Conservation (phyloP, 805 yeast species). For the Jamesozyma hellenica region DNA sequence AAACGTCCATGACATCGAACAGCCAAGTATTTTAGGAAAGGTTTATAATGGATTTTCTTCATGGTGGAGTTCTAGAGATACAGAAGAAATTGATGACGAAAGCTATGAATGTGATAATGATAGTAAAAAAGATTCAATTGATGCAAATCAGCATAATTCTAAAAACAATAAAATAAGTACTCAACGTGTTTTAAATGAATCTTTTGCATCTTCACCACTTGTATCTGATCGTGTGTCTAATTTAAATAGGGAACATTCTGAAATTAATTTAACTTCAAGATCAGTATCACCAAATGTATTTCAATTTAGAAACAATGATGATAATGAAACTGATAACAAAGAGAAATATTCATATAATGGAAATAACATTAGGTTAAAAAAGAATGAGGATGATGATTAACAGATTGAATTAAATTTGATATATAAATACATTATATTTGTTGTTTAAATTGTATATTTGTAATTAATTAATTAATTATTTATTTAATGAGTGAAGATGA, state of each 20-base stretch:
- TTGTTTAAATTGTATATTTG: too few species aligned
- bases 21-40: slow-evolving; percentile 22
- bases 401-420: too few species aligned
- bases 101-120: slow-evolving; percentile 18
- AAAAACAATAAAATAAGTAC: too few species aligned
- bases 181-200: not conserved
- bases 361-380: slow-evolving; percentile 41
- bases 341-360: slow-evolving; percentile 48
- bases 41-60: slow-evolving; percentile 28
- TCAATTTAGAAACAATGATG: slow-evolving; percentile 21
- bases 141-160: not conserved
- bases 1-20: slow-evolving; percentile 22
- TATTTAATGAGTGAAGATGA: too few species aligned
- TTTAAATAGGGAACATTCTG: slow-evolving; percentile 7
- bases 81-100: not conserved
- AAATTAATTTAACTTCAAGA: slow-evolving; percentile 20
- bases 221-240: not conserved
- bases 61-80: slow-evolving; percentile 22
- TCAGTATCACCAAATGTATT: slow-evolving; percentile 27
- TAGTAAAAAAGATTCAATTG: not conserved
- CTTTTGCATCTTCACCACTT: not conserved
- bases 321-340: slow-evolving; percentile 24
- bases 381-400: slow-evolving; percentile 32
- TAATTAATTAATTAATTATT: too few species aligned
- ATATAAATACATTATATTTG: too few species aligned